Evolutionary conservation across 78 protist species (phyloP).

Genomic region (Cavenderia fasciculata): DNA sequence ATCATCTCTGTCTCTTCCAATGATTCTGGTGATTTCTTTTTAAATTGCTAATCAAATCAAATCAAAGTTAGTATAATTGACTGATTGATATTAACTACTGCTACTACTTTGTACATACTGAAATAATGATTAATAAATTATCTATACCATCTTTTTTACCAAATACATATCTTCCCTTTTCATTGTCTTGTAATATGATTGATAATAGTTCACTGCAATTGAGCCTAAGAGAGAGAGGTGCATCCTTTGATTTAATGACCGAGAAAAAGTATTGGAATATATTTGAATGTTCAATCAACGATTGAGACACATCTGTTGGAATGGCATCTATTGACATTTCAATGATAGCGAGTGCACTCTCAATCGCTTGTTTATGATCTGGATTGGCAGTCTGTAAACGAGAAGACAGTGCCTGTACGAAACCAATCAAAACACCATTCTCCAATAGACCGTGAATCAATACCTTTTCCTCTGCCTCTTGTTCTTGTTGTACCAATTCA

Average conservation of each 20-base stretch:
- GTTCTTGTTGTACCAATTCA: slow-evolving; percentile 55
- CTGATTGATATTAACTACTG: not conserved
- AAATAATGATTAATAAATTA: slow-evolving; percentile 1
- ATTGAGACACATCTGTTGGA: not conserved
- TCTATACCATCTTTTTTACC: slow-evolving; percentile 64
- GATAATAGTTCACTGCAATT: slow-evolving; percentile 67
- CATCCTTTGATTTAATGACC: not conserved
- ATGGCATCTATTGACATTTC: slow-evolving; percentile 62
- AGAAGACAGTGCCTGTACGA: no score
- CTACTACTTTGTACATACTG: slow-evolving; percentile 4
- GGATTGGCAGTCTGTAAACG: not conserved
- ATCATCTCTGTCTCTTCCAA: slow-evolving; percentile 61
- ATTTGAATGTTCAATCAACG: not conserved
- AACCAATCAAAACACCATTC: not conserved
- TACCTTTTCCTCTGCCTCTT: not conserved
- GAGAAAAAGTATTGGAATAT: slow-evolving; percentile 12
- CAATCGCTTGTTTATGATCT: slow-evolving; percentile 60
- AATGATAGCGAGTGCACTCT: slow-evolving; percentile 40
- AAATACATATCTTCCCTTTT: not conserved
- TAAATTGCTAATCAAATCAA: not conserved
- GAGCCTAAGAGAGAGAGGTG: slow-evolving; percentile 17
- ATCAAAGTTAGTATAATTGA: not conserved
- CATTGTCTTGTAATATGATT: slow-evolving; percentile 32
- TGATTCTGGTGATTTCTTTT: slow-evolving; percentile 34
- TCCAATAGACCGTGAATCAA: no score